These are phyloP conservation scores for Brasenia schreberi DNA, from an alignment of 164 flowering plant species.

Conservation along the genomic window DNA sequence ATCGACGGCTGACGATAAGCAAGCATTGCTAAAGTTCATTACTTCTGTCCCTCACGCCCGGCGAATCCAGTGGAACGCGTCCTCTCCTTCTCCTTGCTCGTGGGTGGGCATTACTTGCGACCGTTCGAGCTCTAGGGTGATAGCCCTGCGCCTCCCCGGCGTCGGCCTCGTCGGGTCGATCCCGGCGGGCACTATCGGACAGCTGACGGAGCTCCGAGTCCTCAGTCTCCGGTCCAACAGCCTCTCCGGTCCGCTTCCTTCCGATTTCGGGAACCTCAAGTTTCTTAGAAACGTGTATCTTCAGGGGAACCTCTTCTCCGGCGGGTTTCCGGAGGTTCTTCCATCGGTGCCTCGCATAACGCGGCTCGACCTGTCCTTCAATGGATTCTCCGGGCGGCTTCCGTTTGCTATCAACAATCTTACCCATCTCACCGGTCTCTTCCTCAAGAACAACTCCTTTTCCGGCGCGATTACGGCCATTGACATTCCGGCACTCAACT, in stretches of 20 bases:
- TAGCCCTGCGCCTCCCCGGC: conserved; percentile 64
- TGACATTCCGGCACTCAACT: conserved; percentile 6
- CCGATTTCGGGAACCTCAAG: conserved; percentile 52
- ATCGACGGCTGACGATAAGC: conserved; percentile 28
- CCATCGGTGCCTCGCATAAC: conserved; percentile 26
- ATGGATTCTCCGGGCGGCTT: conserved; percentile 51
- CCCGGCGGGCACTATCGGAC: conserved; percentile 49
- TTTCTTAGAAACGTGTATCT: conserved; percentile 48
- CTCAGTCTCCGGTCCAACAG: conserved; percentile 72
- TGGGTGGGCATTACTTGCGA: conserved; percentile 83
- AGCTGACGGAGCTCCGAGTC: conserved; percentile 45
- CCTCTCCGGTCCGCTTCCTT: conserved; percentile 55
- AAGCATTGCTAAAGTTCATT: conserved; percentile 59
- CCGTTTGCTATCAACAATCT: conserved; percentile 60
- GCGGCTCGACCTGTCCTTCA: conserved; percentile 56
- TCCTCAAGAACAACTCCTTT: conserved; percentile 50
- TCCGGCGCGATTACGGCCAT: conserved; percentile 61
- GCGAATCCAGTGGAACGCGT: conserved; percentile 50
- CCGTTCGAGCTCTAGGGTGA: conserved; percentile 21
- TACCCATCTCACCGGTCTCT: conserved; percentile 45
- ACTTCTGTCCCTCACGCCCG: conserved; percentile 31
- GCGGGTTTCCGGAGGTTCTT: conserved; percentile 45
- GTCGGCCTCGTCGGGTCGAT: conserved; percentile 64
- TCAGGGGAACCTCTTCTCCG: conserved; percentile 53
- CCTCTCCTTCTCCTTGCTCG: conserved; percentile 43